Base-by-base conservation (phyloP, 192 early-diverging fungal species). In the Mycoemilia scoparia region DNA sequence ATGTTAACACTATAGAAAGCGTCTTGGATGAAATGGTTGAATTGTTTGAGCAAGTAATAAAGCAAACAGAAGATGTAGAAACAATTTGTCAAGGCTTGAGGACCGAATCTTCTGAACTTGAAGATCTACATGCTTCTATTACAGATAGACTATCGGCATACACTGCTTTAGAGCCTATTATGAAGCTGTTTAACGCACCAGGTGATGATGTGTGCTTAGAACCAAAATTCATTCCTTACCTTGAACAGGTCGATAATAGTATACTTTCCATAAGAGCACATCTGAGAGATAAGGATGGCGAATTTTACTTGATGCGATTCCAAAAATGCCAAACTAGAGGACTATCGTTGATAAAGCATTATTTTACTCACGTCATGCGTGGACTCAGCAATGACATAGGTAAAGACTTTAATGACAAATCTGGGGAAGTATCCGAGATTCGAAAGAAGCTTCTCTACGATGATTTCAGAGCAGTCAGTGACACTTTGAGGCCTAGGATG, bases 281-380 rank as follows among this genome's bases (percentile, higher is more conserved):
- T 11, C 49, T 71, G 18, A 63, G 54, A 10, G 90, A 82, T 49
- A 66, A 68, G 16, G 93, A 98, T 56, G 74, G 85, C 5, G 87
- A 90, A 37, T 69, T 96, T 26, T 96, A 92, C 46, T 63, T 79
- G 21, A 84, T 91, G 81, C 68, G 87, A 13, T 95, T 88, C 49
- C 63, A 81, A 12, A 88, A 96, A 45, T 92, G 89, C 52, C 79
- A 91, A 61, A 87, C 87, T n/a, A 74, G 82, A 17, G 84, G 79
- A 4, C 74, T 98, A 54, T 76, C 89, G 13, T 56, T 95, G 22
- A 87, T 98, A 49, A 96, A 96, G 45, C 77, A 87, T 69, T 67
- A 86, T 36, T 72, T 77, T 40, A 73, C 88, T 17, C 70, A 69
- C 21, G 65, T 61, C 3, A 56, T 90, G 48, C 69, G 81, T 16